These are phyloP conservation scores for Magnolia changhungtana DNA, from an alignment of 164 flowering plant species.

Conservation along the genomic window DNA sequence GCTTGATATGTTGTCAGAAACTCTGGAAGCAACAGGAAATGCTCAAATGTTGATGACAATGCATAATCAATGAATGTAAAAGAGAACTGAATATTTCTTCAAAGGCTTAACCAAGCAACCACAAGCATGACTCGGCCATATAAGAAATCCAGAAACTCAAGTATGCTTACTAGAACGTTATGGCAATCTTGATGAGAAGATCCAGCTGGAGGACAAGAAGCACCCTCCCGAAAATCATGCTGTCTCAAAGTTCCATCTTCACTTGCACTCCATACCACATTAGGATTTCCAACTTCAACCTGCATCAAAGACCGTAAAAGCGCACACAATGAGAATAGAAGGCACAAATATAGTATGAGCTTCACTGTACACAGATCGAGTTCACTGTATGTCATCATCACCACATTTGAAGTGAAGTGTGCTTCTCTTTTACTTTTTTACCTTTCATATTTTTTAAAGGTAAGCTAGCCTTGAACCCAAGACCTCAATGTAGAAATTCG, in stretches of 20 bases:
- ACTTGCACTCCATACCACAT: slow-evolving; percentile 99
- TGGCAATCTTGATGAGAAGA: slow-evolving; percentile 87
- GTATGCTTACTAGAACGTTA: slow-evolving; percentile 51
- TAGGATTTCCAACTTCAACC: slow-evolving; percentile 96
- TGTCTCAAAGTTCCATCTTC: slow-evolving; percentile 98
- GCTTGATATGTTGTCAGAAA: too few species aligned
- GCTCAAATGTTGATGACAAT: not conserved
- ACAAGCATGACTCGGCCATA: not conserved
- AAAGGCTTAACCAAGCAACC: not conserved
- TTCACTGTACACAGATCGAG: not conserved
- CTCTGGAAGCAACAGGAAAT: not conserved
- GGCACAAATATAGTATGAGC: not conserved
- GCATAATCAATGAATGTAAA: too few species aligned
- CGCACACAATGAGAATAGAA: not conserved
- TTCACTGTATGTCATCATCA: not conserved
- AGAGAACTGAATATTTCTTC: not conserved
- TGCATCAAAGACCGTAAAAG: slow-evolving; percentile 19
- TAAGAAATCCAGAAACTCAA: not conserved
- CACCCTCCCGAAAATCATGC: slow-evolving; percentile 91
- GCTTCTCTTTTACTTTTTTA: too few species aligned
- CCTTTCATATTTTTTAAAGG: too few species aligned
- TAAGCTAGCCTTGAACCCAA: too few species aligned
- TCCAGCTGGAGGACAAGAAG: slow-evolving; percentile 88
- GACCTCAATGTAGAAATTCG: too few species aligned
- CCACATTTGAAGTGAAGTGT: not conserved